Percentiles rank a stretch among this genome's conserved stretches.
Conservation (phyloP, 345 rosid species). For the Leavenworthia alabamica region DNA sequence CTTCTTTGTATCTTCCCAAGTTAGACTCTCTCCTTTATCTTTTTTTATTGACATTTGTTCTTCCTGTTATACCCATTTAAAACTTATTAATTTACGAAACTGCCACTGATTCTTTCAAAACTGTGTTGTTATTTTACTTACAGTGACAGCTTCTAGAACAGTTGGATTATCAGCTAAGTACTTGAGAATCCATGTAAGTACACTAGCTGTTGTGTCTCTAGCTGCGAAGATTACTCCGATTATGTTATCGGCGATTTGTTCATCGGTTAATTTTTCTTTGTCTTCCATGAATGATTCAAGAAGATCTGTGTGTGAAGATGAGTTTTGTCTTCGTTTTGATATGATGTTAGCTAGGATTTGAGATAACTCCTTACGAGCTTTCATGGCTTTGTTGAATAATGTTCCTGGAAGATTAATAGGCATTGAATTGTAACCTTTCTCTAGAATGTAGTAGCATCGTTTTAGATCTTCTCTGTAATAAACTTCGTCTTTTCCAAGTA, state of each 20-base stretch:
- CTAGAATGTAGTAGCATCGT: slow-evolving; percentile 60
- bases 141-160: slow-evolving; percentile 73
- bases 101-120: slow-evolving; percentile 12
- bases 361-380: slow-evolving; percentile 74
- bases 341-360: slow-evolving; percentile 59
- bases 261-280: slow-evolving; percentile 58
- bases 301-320: slow-evolving; percentile 43
- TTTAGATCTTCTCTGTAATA: slow-evolving; percentile 58
- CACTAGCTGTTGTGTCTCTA: slow-evolving; percentile 86
- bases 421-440: slow-evolving; percentile 80
- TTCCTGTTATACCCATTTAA: slow-evolving; percentile 38
- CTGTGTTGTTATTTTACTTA: slow-evolving; percentile 34
- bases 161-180: slow-evolving; percentile 63
- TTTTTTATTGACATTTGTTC: slow-evolving; percentile 60
- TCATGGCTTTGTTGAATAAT: slow-evolving; percentile 74
- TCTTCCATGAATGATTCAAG: slow-evolving; percentile 73
- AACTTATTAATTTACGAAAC: slow-evolving; percentile 15
- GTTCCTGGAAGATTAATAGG: slow-evolving; percentile 79
- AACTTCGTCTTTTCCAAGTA: slow-evolving; percentile 61
- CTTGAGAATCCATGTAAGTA: slow-evolving; percentile 81
- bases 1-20: slow-evolving; percentile 71
- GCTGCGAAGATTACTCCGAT: slow-evolving; percentile 90
- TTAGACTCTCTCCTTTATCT: slow-evolving; percentile 41
- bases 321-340: slow-evolving; percentile 46
- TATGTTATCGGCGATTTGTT: slow-evolving; percentile 84